phyloP scores from a whole-genome alignment of 2,329 filamentous ascomycete genomes.

The Diaporthe sp. region DNA sequence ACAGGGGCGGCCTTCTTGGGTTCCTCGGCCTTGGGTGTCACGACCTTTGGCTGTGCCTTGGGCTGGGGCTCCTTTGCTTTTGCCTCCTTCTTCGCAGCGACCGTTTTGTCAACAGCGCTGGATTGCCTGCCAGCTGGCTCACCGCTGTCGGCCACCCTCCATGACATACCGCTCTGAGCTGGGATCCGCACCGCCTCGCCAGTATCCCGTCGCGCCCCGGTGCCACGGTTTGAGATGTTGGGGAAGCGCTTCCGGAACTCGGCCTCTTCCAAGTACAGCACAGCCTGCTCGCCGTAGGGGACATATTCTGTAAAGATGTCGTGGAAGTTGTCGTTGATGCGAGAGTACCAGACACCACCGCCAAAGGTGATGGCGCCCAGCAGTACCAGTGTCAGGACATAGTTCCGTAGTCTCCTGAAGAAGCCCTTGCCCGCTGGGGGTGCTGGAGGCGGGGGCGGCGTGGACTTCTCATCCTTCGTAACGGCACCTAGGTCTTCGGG shows the following conservation, averaged over 20 bases:
- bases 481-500: slow-evolving; percentile 45
- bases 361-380: slow-evolving; percentile 84
- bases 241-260: slow-evolving; percentile 91
- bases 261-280: slow-evolving; percentile 94
- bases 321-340: slow-evolving; percentile 97
- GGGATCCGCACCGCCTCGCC: slow-evolving; percentile 85
- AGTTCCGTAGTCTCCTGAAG: slow-evolving; percentile 80
- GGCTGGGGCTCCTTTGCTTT: slow-evolving; percentile 46
- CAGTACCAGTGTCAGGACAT: slow-evolving; percentile 81
- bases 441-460: slow-evolving; percentile 51
- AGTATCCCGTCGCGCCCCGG: slow-evolving; percentile 66
- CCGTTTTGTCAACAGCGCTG: slow-evolving; percentile 62
- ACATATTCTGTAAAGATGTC: slow-evolving; percentile 98
- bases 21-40: slow-evolving; percentile 46
- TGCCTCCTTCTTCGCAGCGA: slow-evolving; percentile 48
- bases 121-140: slow-evolving; percentile 71
- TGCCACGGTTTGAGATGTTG: slow-evolving; percentile 57
- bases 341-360: slow-evolving; percentile 91
- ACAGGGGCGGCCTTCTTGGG: slow-evolving; percentile 42
- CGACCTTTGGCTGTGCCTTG: slow-evolving; percentile 42
- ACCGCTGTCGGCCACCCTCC: slow-evolving; percentile 77
- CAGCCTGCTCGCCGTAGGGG: slow-evolving; percentile 92
- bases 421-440: slow-evolving; percentile 68
- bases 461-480: slow-evolving; percentile 41
- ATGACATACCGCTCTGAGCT: slow-evolving; percentile 86